Base-by-base conservation (phyloP, 331 rosid genomes). In the Erythrophleum ivorense region DNA sequence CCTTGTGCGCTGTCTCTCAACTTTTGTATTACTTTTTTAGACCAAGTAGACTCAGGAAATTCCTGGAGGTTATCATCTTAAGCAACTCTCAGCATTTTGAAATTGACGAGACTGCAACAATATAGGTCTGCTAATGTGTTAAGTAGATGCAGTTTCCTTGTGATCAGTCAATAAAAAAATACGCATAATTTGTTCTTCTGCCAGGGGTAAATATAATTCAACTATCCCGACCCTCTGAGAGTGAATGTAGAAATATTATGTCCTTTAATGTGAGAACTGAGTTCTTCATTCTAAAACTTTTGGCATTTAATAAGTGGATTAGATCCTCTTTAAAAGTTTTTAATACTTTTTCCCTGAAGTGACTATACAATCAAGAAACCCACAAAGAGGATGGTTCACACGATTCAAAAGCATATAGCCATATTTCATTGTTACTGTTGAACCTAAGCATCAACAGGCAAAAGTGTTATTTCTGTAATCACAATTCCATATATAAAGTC, bases 291-390 rank as follows among this genome's bases (percentile, higher is more conserved):
- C 60, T 67, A 13, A 21, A 58, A 49, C 52, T 46, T 64, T 19
- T 43, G 15, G 79, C 41, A 38, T 82, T 76, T 70, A 34, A 12
- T 33, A 11, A 59, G 53, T 21, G 49, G 29, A 41, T 11, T 41
- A 24, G 29, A 81, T 81, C 63, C 55, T 54, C 40, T 59, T 65
- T 76, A 21, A 11, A 81, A 53, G 68, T 18, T 9, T 59, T 10
- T 58, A 46, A 57, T 76, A 58, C 49, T 6, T 13, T 49, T 69
- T 68, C 45, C 50, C 33, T 57, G 36, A 48, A 71, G 36, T 36
- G 49, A 77, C 29, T 19, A 29, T 55, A 45, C 81, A 19, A 1
- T 15, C 57, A 15, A 36, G 46, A 55, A 58, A 59, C 67, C 38
- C 14, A 3, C 73, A 9, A 50, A 38, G 53, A 68, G 38, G 73